These are phyloP conservation scores for Lachnellula arida DNA, from an alignment of 2,329 filamentous ascomycete species.

Conservation along the genomic window DNA sequence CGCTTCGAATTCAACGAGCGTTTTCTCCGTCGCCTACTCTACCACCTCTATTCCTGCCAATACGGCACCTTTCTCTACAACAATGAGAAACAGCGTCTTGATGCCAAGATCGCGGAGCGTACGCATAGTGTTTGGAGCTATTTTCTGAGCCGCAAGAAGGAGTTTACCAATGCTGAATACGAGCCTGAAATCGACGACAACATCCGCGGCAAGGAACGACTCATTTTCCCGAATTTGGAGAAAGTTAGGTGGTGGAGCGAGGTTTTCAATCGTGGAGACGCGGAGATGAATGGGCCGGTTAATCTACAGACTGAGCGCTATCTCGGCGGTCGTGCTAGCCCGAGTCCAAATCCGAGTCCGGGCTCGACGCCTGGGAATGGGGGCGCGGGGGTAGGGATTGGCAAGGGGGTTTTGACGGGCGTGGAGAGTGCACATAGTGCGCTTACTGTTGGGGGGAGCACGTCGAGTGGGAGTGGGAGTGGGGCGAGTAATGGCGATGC, in stretches of 20 bases:
- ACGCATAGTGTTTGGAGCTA: slow-evolving; percentile 95
- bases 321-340: slow-evolving; percentile 8
- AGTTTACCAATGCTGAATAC: slow-evolving; percentile 81
- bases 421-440: slow-evolving; percentile 25
- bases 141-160: slow-evolving; percentile 72
- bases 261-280: slow-evolving; percentile 76
- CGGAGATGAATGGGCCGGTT: slow-evolving; percentile 81
- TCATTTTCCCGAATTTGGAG: slow-evolving; percentile 72
- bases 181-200: slow-evolving; percentile 71
- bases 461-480: background rate
- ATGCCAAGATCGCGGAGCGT: slow-evolving; percentile 61
- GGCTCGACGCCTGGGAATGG: background rate
- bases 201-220: slow-evolving; percentile 70
- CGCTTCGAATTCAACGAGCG: slow-evolving; percentile 96
- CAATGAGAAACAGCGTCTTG: slow-evolving; percentile 80
- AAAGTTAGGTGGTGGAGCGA: slow-evolving; percentile 95
- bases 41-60: slow-evolving; percentile 92
- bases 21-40: slow-evolving; percentile 81
- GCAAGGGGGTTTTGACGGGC: slow-evolving; percentile 21
- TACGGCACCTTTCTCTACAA: slow-evolving; percentile 97
- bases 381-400: slow-evolving; percentile 1
- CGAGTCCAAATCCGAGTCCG: slow-evolving; percentile 1
- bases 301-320: slow-evolving; percentile 42
- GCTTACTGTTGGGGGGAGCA: slow-evolving; percentile 6
- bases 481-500: slow-evolving; percentile 25